Evolutionary conservation across 2,329 filamentous ascomycete genomes (phyloP).

Genomic region (Xylaria multiplex): DNA sequence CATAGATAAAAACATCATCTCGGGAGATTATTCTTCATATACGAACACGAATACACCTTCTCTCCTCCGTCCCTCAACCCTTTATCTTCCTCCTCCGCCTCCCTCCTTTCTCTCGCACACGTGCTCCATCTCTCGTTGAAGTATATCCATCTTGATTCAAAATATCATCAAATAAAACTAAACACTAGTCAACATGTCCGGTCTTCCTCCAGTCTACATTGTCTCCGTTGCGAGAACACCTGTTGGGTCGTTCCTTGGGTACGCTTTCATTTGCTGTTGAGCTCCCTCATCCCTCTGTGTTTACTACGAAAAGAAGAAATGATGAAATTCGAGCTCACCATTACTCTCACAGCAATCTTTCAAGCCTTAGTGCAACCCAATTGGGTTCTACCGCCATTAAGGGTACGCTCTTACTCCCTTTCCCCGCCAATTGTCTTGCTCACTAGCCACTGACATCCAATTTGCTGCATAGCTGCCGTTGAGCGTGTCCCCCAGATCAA

Average conservation of each 20-base stretch:
- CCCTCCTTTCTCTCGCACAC: background rate
- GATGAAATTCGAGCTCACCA: constrained; percentile 36
- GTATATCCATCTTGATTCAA: background rate
- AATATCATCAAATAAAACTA: background rate
- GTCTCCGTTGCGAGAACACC: constrained; percentile 92
- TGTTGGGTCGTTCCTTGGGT: constrained; percentile 95
- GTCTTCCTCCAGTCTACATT: constrained; percentile 91
- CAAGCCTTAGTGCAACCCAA: constrained; percentile 85
- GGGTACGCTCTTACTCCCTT: constrained; percentile 62
- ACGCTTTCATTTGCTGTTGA: constrained; percentile 46
- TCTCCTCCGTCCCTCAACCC: background rate
- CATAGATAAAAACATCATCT: constrained; percentile 24
- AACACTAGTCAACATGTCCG: constrained; percentile 70
- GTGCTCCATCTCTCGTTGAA: background rate
- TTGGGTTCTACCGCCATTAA: constrained; percentile 94
- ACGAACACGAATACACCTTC: background rate
- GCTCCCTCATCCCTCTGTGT: constrained; percentile 1
- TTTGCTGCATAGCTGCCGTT: constrained; percentile 69
- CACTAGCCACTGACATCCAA: constrained; percentile 24
- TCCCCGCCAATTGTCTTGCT: background rate
- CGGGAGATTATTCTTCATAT: background rate
- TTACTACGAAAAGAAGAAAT: background rate
- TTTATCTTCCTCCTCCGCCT: background rate
- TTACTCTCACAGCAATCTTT: constrained; percentile 74
- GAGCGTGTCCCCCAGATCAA: constrained; percentile 88